Base-by-base conservation (phyloP, 2,329 filamentous ascomycete genomes). In the Lachnellula hyalina region DNA sequence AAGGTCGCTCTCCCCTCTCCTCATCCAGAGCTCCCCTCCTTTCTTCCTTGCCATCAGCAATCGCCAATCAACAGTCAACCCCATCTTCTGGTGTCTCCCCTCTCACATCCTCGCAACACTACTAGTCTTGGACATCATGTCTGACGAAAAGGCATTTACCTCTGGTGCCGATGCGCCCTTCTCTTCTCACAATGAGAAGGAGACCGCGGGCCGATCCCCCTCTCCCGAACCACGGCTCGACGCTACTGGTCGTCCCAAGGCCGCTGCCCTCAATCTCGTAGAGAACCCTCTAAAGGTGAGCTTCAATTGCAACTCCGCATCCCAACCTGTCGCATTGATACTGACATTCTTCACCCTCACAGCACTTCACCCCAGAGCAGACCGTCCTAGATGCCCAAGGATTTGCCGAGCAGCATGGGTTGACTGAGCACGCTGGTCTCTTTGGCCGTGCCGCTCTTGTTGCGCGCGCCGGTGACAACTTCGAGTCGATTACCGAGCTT, bases 401-500 rank as follows among this genome's bases (percentile, higher is more conserved):
- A n/a, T 88, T 87, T 63, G 84, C 83, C 44, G 72, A 74, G 15
- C 70, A 76, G 41, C 80, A 86, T 61, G 77, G 76, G 17, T 75
- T 90, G 45, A 67, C 73, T 3, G 79, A 85, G 54, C 77, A 85
- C 60, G 71, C 81, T 7, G 71, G 73, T 5, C 67, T 86, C n/a
- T 76, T 90, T 54, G 76, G 80, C 50, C 85, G 84, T 60, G 88
- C 86, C 70, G 77, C 54, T 56, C 63, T 76, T 73, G 58, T 76
- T 73, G 65, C 71, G 74, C 60, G 73, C 66, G 53, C 55, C 17
- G 34, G 40, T 1, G 54, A 52, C 2, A 34, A 51, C 6, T 59
- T 62, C 46, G 60, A 62, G 38, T 51, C 53, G 45, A 35, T 62
- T 12, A 19, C 41, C 19, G 58, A 62, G 21, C 54, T 73, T 32